Evolutionary conservation across 345 rosid genomes (phyloP), one percentile per base, ranked within the genome.

Genomic region (Dimocarpus longan): DNA sequence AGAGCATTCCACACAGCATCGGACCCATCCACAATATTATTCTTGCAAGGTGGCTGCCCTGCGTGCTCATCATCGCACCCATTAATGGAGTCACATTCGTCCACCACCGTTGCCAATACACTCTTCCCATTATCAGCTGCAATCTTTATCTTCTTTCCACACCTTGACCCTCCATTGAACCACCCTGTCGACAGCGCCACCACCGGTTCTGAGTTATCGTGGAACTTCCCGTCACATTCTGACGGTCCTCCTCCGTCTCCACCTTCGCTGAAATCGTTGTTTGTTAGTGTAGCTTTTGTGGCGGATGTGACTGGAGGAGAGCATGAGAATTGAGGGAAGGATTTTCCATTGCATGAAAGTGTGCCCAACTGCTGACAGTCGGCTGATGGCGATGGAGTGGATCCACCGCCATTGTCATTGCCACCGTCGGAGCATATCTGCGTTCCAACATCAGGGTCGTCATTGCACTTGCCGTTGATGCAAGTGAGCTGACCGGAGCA

Each of bases 21-120:
- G 8, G 85, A 87, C 11, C 85, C 87, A 3, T 89, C 86, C 0
- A 84, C 86, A 15, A 84, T 74, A n/a, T 89, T 62, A 26, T 88
- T 83, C 54, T 10, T 0, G 24, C 86, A 85, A 0, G 85, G 90
- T 1, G 87, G 90, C 40, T 74, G 87, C 5, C 5, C 8, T 6
- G 86, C 84, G 54, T 85, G 87, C 73, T 85, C 85, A 3, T 26
- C 4, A 11, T 89, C 90, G 11, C 86, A 85, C n/a, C 90, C 91
- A 0, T 13, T 22, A 69, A 6, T 8, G 0, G 90, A 85, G 76
- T 86, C 86, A 11, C 89, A 88, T 66, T 88, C 87, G 15, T 86
- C 88, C 4, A 86, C 88, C 66, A 82, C 86, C 83, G 78, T 84
- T 0, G 85, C 84, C n/a, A 13, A 7, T 59, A 39, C 76, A 11